Conservation (phyloP, 2,329 filamentous ascomycete genomes). For the Coniochaeta prunicola region DNA sequence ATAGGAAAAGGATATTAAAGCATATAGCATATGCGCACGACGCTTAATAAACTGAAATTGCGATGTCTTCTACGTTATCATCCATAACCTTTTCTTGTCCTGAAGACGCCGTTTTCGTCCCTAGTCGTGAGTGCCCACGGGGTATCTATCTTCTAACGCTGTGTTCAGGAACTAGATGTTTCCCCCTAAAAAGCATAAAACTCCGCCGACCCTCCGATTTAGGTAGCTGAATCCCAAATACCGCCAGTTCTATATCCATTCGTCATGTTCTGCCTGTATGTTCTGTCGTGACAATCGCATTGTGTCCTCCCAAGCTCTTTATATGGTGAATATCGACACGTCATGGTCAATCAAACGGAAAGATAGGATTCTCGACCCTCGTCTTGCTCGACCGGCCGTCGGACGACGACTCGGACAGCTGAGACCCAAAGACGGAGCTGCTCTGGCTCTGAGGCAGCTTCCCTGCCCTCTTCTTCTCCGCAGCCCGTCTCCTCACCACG, state of each 20-base stretch:
- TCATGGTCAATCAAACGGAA: background rate
- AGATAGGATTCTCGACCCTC: background rate
- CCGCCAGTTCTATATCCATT: background rate
- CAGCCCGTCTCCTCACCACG: constrained; percentile 25
- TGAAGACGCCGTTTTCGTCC: background rate
- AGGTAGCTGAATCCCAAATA: background rate
- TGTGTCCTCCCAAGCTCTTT: too few species aligned
- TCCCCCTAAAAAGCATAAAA: background rate
- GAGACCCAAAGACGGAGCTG: background rate
- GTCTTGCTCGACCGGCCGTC: background rate
- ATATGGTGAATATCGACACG: too few species aligned
- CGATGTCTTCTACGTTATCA: background rate
- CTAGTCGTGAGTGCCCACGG: background rate
- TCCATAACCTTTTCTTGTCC: background rate
- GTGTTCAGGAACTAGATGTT: background rate
- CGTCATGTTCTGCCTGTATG: background rate
- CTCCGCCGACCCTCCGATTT: background rate
- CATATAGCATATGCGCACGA: background rate
- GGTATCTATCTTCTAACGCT: background rate
- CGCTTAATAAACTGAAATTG: background rate
- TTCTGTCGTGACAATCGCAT: background rate
- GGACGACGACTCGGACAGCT: background rate
- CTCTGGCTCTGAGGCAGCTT: background rate
- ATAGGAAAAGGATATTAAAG: background rate
- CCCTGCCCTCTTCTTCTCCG: constrained; percentile 21